phyloP scores from a whole-genome alignment of 345 rosid genomes.

The Raphanus raphanistrum region DNA sequence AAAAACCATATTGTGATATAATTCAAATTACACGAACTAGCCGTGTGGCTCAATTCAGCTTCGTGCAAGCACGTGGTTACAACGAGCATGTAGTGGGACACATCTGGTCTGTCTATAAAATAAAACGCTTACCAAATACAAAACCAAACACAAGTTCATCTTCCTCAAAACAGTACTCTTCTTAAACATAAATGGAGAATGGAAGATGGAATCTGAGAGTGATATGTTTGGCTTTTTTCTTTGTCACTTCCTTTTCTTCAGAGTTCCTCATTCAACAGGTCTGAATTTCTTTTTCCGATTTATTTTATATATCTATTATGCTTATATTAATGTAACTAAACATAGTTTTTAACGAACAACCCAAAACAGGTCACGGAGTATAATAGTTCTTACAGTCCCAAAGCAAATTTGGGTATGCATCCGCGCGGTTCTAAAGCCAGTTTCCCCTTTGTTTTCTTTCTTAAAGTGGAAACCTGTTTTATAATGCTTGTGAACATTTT shows the following conservation, averaged over 20 bases:
- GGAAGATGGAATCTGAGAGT: not conserved
- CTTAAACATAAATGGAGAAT: not conserved
- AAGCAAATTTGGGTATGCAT: conserved; percentile 8
- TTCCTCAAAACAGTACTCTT: not conserved
- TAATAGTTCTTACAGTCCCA: not conserved
- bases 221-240: not conserved
- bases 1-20: not conserved
- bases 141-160: not conserved
- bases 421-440: not conserved
- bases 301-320: not conserved
- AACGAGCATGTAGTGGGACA: not conserved
- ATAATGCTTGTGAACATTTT: not conserved
- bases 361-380: not conserved
- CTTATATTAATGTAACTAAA: not conserved
- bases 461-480: not conserved
- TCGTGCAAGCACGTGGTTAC: not conserved
- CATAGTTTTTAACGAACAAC: not conserved
- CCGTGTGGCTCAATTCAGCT: not conserved
- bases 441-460: not conserved
- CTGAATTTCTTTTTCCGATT: not conserved
- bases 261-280: conserved; percentile 14
- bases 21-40: not conserved
- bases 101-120: not conserved
- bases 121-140: not conserved
- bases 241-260: conserved; percentile 1